A percentile compares a stretch with the other conserved stretches of the same genome.
Conservation (phyloP, 805 yeast genomes). For the Saccharomyces cerevisiae region DNA sequence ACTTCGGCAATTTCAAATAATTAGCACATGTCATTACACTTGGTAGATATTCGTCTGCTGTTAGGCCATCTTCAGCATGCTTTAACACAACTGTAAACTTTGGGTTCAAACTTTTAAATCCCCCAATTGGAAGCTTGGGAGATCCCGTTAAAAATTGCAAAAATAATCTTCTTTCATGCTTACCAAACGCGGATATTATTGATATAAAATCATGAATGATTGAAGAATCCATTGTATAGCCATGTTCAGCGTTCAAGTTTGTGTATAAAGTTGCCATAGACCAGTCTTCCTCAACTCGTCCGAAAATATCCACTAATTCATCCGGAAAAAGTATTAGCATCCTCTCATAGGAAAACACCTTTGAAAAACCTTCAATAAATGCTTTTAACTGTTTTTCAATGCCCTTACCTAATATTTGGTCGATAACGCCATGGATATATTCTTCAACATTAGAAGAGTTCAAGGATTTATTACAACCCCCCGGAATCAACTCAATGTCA, state of each 20-base stretch:
- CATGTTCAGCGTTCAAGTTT: slow-evolving; percentile 80
- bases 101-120: slow-evolving; percentile 76
- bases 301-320: slow-evolving; percentile 68
- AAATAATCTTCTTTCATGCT: slow-evolving; percentile 57
- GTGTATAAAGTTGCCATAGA: slow-evolving; percentile 48
- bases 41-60: slow-evolving; percentile 76
- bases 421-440: slow-evolving; percentile 51
- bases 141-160: slow-evolving; percentile 88
- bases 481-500: slow-evolving; percentile 45
- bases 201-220: slow-evolving; percentile 54
- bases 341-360: slow-evolving; percentile 71
- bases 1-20: slow-evolving; percentile 81
- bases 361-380: slow-evolving; percentile 73
- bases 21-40: slow-evolving; percentile 98
- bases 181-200: slow-evolving; percentile 48
- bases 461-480: slow-evolving; percentile 48
- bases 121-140: slow-evolving; percentile 89
- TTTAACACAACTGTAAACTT: slow-evolving; percentile 81
- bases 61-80: slow-evolving; percentile 59
- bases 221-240: slow-evolving; percentile 63
- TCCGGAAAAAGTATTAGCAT: slow-evolving; percentile 61
- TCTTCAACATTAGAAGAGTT: slow-evolving; percentile 44
- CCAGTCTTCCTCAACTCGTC: slow-evolving; percentile 86
- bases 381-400: slow-evolving; percentile 54
- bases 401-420: slow-evolving; percentile 55